phyloP scores from a whole-genome alignment of 768 basidiomycete species.

The Pisolithus orientalis region DNA sequence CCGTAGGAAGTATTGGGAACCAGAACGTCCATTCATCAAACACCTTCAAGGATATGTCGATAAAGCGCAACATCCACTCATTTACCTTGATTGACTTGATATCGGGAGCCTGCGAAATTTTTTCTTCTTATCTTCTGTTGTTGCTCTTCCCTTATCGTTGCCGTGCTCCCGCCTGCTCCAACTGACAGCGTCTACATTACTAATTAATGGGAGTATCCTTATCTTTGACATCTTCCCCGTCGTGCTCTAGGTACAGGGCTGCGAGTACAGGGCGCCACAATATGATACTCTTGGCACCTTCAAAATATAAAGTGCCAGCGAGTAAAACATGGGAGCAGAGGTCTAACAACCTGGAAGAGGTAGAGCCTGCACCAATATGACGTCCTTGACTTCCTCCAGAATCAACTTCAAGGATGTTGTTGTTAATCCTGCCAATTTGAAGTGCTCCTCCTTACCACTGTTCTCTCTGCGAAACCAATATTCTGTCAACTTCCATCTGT shows the following conservation, averaged over 20 bases:
- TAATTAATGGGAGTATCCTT: not conserved
- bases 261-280: not conserved
- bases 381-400: not conserved
- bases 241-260: not conserved
- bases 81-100: no score
- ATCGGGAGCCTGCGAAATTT: no score
- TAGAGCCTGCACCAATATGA: constrained; percentile 3
- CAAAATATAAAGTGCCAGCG: no score
- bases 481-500: constrained; percentile 45
- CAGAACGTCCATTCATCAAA: no score
- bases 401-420: constrained; percentile 6
- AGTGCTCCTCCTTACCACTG: constrained; percentile 46
- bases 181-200: not conserved
- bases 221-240: not conserved
- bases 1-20: no score
- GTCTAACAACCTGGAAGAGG: no score
- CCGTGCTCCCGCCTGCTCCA: not conserved
- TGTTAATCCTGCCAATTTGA: constrained; percentile 47
- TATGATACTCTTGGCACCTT: no score
- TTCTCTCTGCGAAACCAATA: constrained; percentile 44
- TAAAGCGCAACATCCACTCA: no score
- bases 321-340: no score
- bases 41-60: no score
- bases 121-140: not conserved
- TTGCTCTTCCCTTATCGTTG: not conserved